Base-by-base conservation (phyloP, 2,329 filamentous ascomycete genomes). In the Bretziella fagacearum region DNA sequence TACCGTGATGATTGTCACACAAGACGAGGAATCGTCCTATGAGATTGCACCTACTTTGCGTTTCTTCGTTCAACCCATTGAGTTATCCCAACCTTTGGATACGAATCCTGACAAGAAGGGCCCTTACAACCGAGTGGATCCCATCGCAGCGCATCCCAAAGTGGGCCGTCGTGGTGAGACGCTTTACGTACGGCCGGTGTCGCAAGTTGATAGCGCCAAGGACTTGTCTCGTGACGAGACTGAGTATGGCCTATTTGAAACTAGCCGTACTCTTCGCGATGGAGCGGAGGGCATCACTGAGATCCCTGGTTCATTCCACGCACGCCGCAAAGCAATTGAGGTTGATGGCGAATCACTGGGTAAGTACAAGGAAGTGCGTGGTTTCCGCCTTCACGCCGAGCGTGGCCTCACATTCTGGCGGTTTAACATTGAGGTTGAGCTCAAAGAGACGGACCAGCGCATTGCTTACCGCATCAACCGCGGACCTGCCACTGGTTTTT, bases 381-480 rank as follows among this genome's bases (percentile, higher is more conserved):
- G 84, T 1, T 77, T 84, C 55, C 77, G 85, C 18, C 71, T 98
- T 10, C 87, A 95, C 56, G 71, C 77, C 1, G 91, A 94, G 59
- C 73, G 81, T 50, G 89, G 89, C 35, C 78, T 81, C 52, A 98
- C 91, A 0, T 98, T 98, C 63, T 98, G 91, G 91, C 76, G 86
- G 35, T 98, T 96, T 70, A 94, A 86, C 58, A 72, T 98, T 42
- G 89, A 96, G 60, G 73, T 98, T 44, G 89, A 98, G 62, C 73
- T 98, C 13, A 71, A 73, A 3, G 69, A 77, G 17, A 72, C 69
- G 50, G 84, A 96, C 62, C 77, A 87, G 56, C 80, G 89, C 32
- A 82, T 98, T 53, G 89, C 87, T 0, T 98, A 98, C 62, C 83
- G 87, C 46, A 93, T 98, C 65, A 98, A 98, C 58, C 73, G 80